Conservation (phyloP, 2,329 filamentous ascomycete genomes). For the Sporothrix euskadiensis region DNA sequence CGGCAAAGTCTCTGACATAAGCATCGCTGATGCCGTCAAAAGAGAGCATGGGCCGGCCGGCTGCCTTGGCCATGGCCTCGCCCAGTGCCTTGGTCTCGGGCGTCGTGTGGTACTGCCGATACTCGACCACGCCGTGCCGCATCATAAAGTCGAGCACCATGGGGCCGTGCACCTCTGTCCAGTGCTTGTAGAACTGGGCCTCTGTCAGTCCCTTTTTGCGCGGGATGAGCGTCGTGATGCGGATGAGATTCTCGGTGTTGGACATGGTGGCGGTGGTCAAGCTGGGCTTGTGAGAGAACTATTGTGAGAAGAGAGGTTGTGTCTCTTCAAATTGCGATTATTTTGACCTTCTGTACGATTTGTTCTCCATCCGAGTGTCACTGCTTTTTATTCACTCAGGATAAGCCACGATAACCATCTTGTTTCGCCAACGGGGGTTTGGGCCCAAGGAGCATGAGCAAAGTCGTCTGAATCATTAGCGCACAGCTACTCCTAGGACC, state of each 20-base stretch:
- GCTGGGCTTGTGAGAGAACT: neutral
- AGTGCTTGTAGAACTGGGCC: slow-evolving; percentile 33
- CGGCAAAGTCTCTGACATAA: slow-evolving; percentile 27
- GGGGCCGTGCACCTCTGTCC: slow-evolving; percentile 32
- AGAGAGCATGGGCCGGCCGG: slow-evolving; percentile 26
- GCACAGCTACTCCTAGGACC: neutral
- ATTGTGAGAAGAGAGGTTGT: neutral
- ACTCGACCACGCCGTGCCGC: slow-evolving; percentile 31
- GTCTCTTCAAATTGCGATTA: neutral
- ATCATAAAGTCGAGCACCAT: slow-evolving; percentile 34
- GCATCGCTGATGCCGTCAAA: slow-evolving; percentile 28
- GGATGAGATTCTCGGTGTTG: slow-evolving; percentile 32
- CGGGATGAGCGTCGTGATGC: slow-evolving; percentile 32
- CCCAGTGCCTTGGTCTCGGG: slow-evolving; percentile 29
- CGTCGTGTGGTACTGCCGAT: slow-evolving; percentile 30
- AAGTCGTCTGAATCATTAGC: neutral
- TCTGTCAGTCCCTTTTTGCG: slow-evolving; percentile 31
- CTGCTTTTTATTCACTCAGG: neutral
- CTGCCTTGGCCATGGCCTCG: slow-evolving; percentile 29
- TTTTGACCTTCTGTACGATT: neutral
- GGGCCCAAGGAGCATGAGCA: neutral
- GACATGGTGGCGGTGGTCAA: slow-evolving; percentile 7
- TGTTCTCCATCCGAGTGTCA: neutral
- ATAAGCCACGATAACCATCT: neutral
- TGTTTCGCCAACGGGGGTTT: neutral